Evolutionary conservation across 345 rosid species (phyloP).

Genomic region (Psidium friedrichsthalianum): DNA sequence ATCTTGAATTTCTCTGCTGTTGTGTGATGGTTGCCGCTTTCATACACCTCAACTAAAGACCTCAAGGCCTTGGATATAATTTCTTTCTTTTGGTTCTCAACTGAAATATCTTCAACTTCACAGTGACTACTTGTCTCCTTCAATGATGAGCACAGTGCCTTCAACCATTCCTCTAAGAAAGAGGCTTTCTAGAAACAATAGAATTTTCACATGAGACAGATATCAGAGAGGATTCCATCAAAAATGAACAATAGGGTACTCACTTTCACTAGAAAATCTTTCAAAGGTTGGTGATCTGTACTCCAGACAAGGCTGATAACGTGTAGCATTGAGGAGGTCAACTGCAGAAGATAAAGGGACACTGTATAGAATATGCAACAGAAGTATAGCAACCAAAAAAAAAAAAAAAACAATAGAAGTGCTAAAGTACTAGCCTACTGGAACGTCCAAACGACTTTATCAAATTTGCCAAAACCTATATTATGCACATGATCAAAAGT

Average conservation of each 20-base stretch:
- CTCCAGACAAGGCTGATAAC: constrained; percentile 55
- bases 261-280: constrained; percentile 74
- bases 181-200: constrained; percentile 39
- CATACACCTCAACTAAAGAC: constrained; percentile 39
- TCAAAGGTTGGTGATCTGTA: constrained; percentile 42
- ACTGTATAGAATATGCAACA: not conserved
- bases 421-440: not conserved
- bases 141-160: constrained; percentile 42
- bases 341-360: constrained; percentile 25
- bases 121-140: constrained; percentile 19
- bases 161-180: constrained; percentile 87
- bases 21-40: constrained; percentile 15
- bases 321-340: constrained; percentile 78
- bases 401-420: not conserved
- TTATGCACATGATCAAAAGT: not conserved
- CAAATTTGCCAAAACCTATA: not conserved
- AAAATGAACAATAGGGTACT: constrained; percentile 5
- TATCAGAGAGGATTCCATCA: not conserved
- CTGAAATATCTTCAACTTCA: constrained; percentile 15
- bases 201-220: not conserved
- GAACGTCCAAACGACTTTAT: not conserved
- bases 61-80: constrained; percentile 51
- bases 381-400: not conserved
- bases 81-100: constrained; percentile 57
- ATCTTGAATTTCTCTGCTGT: constrained; percentile 33